These are phyloP conservation scores for Cymbopogon citratus DNA, from an alignment of 176 grass and related monocot genomes.

Conservation along the genomic window DNA sequence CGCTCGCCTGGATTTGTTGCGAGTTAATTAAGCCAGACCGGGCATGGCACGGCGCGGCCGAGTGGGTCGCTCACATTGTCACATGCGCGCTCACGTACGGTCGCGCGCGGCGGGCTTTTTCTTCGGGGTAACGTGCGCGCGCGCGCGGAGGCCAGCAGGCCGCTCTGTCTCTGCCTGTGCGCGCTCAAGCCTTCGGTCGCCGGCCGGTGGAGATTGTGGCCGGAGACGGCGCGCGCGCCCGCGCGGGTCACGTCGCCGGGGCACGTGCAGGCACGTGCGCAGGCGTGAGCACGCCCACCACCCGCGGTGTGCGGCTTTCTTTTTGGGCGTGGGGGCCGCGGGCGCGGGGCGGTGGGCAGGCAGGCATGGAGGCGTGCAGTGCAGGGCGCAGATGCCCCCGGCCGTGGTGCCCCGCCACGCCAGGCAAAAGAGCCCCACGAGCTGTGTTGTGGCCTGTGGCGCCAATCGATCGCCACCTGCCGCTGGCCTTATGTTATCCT, in stretches of 20 bases:
- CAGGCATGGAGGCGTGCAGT: slow-evolving; percentile 1
- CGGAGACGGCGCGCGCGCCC: neutral
- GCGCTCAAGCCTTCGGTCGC: neutral
- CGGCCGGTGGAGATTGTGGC: neutral
- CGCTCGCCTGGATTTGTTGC: slow-evolving; percentile 1
- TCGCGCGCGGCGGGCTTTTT: neutral
- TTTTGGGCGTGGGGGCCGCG: neutral
- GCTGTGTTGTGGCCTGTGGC: neutral
- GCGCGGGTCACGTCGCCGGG: slow-evolving; percentile 37
- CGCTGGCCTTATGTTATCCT: slow-evolving; percentile 10
- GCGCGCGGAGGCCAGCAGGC: too few species aligned
- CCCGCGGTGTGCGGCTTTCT: slow-evolving; percentile 18
- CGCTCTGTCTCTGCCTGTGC: too few species aligned
- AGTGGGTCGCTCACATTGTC: slow-evolving; percentile 23
- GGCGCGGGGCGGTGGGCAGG: neutral
- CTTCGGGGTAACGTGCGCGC: neutral
- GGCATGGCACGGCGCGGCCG: neutral
- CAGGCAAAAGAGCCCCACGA: neutral
- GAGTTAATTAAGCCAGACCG: too few species aligned
- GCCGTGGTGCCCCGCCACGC: neutral
- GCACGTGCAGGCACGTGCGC: slow-evolving; percentile 59
- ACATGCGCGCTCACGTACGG: slow-evolving; percentile 10
- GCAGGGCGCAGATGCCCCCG: neutral
- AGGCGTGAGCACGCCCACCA: slow-evolving; percentile 41
- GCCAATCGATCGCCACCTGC: neutral